These are phyloP conservation scores for Blastobotrys ciferrii DNA, from an alignment of 1,139 yeast genomes.

Conservation along the genomic window DNA sequence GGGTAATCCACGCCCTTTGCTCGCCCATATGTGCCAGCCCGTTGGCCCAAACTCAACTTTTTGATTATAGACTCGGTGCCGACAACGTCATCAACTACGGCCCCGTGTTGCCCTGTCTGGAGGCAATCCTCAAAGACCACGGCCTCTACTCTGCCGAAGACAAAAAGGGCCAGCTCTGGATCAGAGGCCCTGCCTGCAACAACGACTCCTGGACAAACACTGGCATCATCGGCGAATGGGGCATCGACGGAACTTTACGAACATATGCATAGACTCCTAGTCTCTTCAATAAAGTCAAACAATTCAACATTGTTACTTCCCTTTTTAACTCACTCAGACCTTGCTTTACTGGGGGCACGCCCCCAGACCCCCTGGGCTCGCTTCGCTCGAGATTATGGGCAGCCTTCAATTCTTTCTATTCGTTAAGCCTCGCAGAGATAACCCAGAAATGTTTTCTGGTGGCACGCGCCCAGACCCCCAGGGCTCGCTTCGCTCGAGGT, in stretches of 20 bases:
- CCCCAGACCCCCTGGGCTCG: too few species aligned
- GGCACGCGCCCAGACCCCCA: too few species aligned
- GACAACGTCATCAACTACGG: slow-evolving; percentile 32
- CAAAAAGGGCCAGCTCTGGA: slow-evolving; percentile 28
- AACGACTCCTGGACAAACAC: slow-evolving; percentile 30
- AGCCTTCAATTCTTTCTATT: too few species aligned
- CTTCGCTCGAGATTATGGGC: too few species aligned
- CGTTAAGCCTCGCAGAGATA: too few species aligned
- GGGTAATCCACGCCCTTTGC: slow-evolving; percentile 35
- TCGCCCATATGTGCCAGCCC: slow-evolving; percentile 36
- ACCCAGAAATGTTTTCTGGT: too few species aligned
- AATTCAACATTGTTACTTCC: neutral
- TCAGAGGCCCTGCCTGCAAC: slow-evolving; percentile 29
- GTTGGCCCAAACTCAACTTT: slow-evolving; percentile 37
- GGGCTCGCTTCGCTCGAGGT: too few species aligned
- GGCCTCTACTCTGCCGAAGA: slow-evolving; percentile 22
- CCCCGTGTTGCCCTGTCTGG: slow-evolving; percentile 37
- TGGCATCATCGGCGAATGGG: slow-evolving; percentile 30
- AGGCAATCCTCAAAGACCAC: slow-evolving; percentile 28
- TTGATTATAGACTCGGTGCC: slow-evolving; percentile 37
- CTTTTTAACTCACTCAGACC: too few species aligned
- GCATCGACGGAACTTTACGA: slow-evolving; percentile 42
- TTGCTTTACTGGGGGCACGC: too few species aligned
- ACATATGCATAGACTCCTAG: slow-evolving; percentile 11
- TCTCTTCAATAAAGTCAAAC: neutral